Conservation (phyloP, 306 rosid species). For the Trifolium subterraneum region DNA sequence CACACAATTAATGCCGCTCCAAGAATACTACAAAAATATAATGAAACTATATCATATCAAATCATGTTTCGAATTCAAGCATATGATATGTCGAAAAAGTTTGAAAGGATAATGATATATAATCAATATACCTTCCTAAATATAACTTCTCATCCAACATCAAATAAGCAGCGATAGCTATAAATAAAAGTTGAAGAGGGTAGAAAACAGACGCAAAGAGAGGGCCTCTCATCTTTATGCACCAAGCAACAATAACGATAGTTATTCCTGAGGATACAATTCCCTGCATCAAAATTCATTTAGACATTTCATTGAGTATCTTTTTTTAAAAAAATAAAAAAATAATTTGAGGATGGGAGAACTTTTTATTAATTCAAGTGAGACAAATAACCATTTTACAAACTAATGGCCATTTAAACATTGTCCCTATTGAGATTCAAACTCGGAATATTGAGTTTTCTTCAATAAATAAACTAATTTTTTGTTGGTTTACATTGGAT, state of each 20-base stretch:
- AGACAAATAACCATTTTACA: no score
- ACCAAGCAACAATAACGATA: conserved; percentile 32
- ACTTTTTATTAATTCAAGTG: no score
- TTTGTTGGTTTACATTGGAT: no score
- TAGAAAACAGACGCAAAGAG: conserved; percentile 40
- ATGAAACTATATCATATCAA: background rate
- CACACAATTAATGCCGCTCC: conserved; percentile 44
- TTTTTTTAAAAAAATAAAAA: no score
- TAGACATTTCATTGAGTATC: no score
- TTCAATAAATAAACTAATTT: no score
- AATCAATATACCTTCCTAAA: conserved; percentile 44
- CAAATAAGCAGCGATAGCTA: conserved; percentile 35
- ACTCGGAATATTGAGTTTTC: no score
- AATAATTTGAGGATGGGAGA: no score
- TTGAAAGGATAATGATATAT: background rate
- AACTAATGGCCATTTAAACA: no score
- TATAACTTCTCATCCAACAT: conserved; percentile 45
- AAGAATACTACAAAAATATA: conserved; percentile 33
- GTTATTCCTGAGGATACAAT: conserved; percentile 41
- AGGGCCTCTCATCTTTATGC: conserved; percentile 47
- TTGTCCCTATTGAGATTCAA: no score
- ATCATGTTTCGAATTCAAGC: background rate
- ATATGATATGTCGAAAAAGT: background rate
- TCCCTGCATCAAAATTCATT: conserved; percentile 45
- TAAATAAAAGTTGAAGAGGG: conserved; percentile 44